Evolutionary conservation across 31 red algal species (phyloP).

Genomic region (Odonthalia washingtoniensis): DNA sequence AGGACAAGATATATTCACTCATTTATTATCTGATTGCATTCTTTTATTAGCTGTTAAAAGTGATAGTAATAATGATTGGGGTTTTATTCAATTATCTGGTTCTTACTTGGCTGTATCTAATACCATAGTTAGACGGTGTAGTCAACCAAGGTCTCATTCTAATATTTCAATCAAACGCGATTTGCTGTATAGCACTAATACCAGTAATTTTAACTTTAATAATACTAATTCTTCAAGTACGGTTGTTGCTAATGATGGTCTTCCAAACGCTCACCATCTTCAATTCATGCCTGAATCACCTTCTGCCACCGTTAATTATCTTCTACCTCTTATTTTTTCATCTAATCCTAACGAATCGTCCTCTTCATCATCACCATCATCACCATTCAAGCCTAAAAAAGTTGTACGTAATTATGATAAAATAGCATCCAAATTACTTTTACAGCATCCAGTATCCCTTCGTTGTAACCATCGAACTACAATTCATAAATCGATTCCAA

Average conservation of each 20-base stretch:
- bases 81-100: slow-evolving; percentile 70
- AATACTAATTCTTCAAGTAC: too few relatives aligned
- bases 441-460: neutral
- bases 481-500: neutral
- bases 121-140: too few relatives aligned
- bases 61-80: too few relatives aligned
- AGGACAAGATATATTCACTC: slow-evolving; percentile 46
- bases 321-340: neutral
- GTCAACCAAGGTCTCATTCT: too few relatives aligned
- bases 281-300: neutral
- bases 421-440: neutral
- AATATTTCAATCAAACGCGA: too few relatives aligned
- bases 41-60: too few relatives aligned
- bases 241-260: neutral
- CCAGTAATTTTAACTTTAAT: too few relatives aligned
- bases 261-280: neutral
- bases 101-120: neutral
- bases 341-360: neutral
- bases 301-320: neutral
- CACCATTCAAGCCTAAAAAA: too few relatives aligned
- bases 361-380: too few relatives aligned
- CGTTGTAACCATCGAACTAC: slow-evolving; percentile 38
- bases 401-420: slow-evolving; percentile 22
- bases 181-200: too few relatives aligned
- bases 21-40: slow-evolving; percentile 43